These are phyloP conservation scores for Paracoccidioides lutzii DNA, from an alignment of 2,329 filamentous ascomycete species.

Conservation along the genomic window DNA sequence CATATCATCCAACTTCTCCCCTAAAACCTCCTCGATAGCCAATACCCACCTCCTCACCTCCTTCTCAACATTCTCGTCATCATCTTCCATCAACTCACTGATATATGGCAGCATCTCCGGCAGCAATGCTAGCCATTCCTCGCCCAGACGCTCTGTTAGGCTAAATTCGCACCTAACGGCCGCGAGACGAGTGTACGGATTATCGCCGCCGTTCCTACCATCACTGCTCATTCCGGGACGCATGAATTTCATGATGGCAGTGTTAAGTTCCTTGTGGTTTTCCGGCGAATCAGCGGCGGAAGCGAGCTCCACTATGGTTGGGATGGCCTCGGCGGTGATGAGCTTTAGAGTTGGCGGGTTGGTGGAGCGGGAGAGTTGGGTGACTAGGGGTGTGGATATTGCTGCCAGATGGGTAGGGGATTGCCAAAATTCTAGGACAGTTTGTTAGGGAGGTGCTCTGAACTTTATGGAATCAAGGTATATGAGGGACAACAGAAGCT, in stretches of 20 bases:
- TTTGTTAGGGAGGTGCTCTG: neutral
- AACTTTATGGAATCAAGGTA: no score
- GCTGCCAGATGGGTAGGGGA: slow-evolving; percentile 71
- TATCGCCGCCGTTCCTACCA: slow-evolving; percentile 36
- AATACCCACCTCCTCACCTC: slow-evolving; percentile 85
- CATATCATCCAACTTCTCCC: slow-evolving; percentile 86
- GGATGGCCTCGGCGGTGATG: slow-evolving; percentile 46
- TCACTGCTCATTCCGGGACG: slow-evolving; percentile 38
- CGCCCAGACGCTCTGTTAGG: slow-evolving; percentile 67
- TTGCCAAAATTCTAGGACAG: slow-evolving; percentile 66
- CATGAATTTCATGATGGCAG: slow-evolving; percentile 62
- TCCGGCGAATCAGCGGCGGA: slow-evolving; percentile 70
- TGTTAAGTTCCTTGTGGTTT: slow-evolving; percentile 83
- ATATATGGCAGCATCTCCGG: slow-evolving; percentile 96
- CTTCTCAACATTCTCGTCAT: slow-evolving; percentile 82
- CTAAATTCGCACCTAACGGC: slow-evolving; percentile 71
- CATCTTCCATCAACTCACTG: slow-evolving; percentile 89
- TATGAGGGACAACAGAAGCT: neutral
- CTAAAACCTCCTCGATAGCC: slow-evolving; percentile 75
- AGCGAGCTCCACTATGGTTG: slow-evolving; percentile 67
- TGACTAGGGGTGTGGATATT: slow-evolving; percentile 56
- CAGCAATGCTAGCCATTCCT: slow-evolving; percentile 84
- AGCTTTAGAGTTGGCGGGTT: slow-evolving; percentile 34
- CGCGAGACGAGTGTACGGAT: slow-evolving; percentile 59
- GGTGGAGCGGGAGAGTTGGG: slow-evolving; percentile 45